Base-by-base conservation (phyloP, 1,284 basidiomycete species). In the Naganishia liquefaciens region DNA sequence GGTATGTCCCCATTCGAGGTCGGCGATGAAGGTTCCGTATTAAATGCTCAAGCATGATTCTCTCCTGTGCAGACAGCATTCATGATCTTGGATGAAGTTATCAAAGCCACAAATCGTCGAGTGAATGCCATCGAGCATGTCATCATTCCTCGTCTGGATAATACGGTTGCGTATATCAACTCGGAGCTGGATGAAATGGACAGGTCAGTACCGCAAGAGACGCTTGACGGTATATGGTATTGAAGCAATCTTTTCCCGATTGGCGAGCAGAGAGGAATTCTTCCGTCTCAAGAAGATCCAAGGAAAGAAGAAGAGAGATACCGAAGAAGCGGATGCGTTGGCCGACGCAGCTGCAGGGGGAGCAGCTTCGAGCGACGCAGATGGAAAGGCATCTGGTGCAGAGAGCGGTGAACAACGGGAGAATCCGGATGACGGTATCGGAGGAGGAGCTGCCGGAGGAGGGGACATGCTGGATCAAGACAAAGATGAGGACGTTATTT, bases 61-160 rank as follows among this genome's bases (percentile, higher is more conserved):
- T 15, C 19, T 27, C 46, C 7, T 13, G 21, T 13, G 10, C 89
- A 96, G 82, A 98, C 96, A 0, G 96, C 96, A 5, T 99, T 99
- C 82, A 95, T 91, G 63, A 98, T 99, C 71, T 85, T 99, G 28
- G 96, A 99, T 79, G 96, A 99, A 80, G 96, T 99, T 67, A 99
- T 99, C 76, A 88, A 93, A 62, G 93, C 95, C 50, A 99, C 96
- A 30, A 99, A 98, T 79, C 88, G 96, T 51, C 87, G 96, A 70
- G 96, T 99, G 39, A 99, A 99, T 74, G 96, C 96, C 4, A 96
- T 99, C 73, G 96, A 99, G 76, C 93, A 99, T 77, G 88, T 99
- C 71, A 85, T 99, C 73, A 98, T 99, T 66, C 96, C 96, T 15
- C 85, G 88, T 54, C 81, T 99, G 52, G 95, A 98, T 67, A 98